Evolutionary conservation across 148 eudicot species (phyloP), one percentile per base, ranked within the genome.

Genomic region (Limonium bicolor): DNA sequence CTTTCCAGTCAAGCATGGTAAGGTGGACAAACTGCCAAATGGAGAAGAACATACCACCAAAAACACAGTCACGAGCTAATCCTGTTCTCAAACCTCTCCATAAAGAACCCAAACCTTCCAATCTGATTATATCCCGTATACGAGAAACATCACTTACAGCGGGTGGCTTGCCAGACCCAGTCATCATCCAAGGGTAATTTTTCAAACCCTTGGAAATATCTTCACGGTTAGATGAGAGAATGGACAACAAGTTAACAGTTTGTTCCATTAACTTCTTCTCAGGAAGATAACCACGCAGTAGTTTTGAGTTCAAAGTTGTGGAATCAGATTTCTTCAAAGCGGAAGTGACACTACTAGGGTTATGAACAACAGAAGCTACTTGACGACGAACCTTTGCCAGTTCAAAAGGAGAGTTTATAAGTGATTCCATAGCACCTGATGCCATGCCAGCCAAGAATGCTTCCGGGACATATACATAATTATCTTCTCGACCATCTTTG

Each of bases 141-240:
- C 45, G 59, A 38, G 60, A 70, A 29, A 88, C 93, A 55, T 80
- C 69, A 50, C 53, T 59, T 23, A 77, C 83, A 55, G 86, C 53
- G 54, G 97, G 97, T 34, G 87, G 70, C 55, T 65, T 75, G 25
- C 95, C 97, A 50, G 97, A 77, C 22, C 97, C 97, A 29, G 95
- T 74, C 74, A 90, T 77, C 74, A 74, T 90, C 97, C 97, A 90
- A 1, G 97, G 95, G 53, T 80, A 70, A 53, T 77, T 83, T 73
- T 61, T 84, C 55, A 90, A 50, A 15, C 75, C 74, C 57, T 61
- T 73, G n/a, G 46, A 35, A 37, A 84, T 46, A 39, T 73, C 63
- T 14, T 48, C 42, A 57, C 64, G 51, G 37, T 69, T 77, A 29
- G 67, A 52, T 21, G 73, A 54, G 31, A 90, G 60, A 28, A 78